Conservation (phyloP, 495 filamentous ascomycete genomes). For the Neurospora sp. region DNA sequence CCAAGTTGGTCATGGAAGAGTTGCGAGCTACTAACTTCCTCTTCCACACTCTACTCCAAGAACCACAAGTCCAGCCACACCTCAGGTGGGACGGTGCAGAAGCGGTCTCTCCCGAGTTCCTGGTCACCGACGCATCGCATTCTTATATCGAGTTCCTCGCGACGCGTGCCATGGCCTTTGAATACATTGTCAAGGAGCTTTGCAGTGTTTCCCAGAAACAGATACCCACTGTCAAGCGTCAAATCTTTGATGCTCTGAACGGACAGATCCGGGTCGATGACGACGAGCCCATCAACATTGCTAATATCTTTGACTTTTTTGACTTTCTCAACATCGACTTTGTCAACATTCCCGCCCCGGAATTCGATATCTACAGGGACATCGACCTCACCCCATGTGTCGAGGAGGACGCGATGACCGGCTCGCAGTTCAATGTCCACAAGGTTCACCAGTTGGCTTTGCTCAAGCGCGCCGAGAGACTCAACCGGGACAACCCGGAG, state of each 20-base stretch:
- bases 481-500: not conserved
- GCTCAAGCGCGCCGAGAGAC: conserved; percentile 42
- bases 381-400: conserved; percentile 53
- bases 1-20: conserved; percentile 60
- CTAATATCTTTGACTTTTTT: conserved; percentile 81
- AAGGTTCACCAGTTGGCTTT: conserved; percentile 55
- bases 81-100: conserved; percentile 59
- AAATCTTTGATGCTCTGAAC: conserved; percentile 68
- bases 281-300: conserved; percentile 50
- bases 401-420: conserved; percentile 38
- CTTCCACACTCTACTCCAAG: conserved; percentile 54
- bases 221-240: conserved; percentile 62
- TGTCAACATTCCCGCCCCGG: conserved; percentile 33
- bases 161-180: conserved; percentile 61
- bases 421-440: conserved; percentile 45
- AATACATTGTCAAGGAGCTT: conserved; percentile 77
- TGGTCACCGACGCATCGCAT: conserved; percentile 48
- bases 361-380: conserved; percentile 45
- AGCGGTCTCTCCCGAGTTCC: conserved; percentile 45
- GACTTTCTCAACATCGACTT: conserved; percentile 76
- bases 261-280: conserved; percentile 59
- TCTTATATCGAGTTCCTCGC: conserved; percentile 65
- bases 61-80: conserved; percentile 51
- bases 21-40: conserved; percentile 67
- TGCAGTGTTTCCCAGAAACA: conserved; percentile 59